phyloP scores from a whole-genome alignment of 306 rosid species.

The Coriaria nepalensis region DNA sequence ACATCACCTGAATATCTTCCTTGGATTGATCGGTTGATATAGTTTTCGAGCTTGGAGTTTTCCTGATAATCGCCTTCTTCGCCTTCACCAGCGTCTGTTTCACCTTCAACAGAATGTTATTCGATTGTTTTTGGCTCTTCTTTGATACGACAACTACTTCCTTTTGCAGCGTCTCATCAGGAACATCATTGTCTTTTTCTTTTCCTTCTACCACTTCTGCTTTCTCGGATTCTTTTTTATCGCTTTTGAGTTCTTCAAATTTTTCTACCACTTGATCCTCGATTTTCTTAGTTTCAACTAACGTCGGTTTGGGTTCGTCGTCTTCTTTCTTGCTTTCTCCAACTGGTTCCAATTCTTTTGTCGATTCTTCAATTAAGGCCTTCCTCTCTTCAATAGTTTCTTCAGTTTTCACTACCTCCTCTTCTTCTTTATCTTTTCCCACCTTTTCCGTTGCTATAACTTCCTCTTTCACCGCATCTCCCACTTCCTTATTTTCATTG shows the following conservation, averaged over 20 bases:
- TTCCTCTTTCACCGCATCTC: not conserved
- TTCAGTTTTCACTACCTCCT: not conserved
- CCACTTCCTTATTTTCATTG: conserved; percentile 11
- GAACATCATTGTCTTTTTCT: conserved; percentile 3
- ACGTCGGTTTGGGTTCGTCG: conserved; percentile 3
- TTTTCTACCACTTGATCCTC: not conserved
- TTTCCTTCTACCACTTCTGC: conserved; percentile 1
- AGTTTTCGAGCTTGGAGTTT: conserved; percentile 63
- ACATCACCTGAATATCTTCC: conserved; percentile 21
- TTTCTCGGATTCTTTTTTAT: not conserved
- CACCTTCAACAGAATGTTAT: conserved; percentile 60
- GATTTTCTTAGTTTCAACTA: not conserved
- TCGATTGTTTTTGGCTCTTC: conserved; percentile 55
- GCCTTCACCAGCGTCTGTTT: conserved; percentile 75
- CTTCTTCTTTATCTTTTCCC: conserved; percentile 6
- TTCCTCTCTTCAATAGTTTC: conserved; percentile 1
- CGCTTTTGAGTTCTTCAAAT: not conserved
- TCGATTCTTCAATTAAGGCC: conserved; percentile 3
- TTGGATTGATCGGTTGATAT: conserved; percentile 34
- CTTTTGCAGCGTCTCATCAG: conserved; percentile 2
- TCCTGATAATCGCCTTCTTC: conserved; percentile 73
- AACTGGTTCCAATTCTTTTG: not conserved
- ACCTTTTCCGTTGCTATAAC: not conserved
- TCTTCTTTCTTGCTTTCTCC: conserved; percentile 13
- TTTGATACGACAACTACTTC: conserved; percentile 27